Evolutionary conservation across 208 protist species (phyloP), one percentile per base, ranked within the genome.

Genomic region (Trypanosoma caninum): DNA sequence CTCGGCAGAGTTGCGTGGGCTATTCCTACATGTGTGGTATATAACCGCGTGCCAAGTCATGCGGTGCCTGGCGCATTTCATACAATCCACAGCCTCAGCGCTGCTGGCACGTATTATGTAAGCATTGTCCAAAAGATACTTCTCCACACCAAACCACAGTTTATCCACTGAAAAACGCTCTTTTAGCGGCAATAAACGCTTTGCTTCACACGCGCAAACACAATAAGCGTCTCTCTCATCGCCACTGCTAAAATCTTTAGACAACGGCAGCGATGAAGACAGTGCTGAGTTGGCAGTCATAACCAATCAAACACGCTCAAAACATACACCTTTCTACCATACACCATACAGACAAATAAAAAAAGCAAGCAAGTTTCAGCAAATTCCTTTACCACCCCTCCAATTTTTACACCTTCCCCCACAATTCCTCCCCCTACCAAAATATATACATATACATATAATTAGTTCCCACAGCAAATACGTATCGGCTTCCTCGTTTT

Each of bases 41-140:
- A 91, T 76, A 28, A 72, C 58, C 1, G 81, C 71, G 62, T 91
- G 87, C 81, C 80, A 93, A 28, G 65, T 72, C 86, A 93, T 93
- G 38, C 72, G 74, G 58, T 86, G 63, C 18, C 50, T 23, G 2
- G 40, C 27, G 31, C 58, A 48, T 16, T 30, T 3, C 50, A 72
- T 20, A 5, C 47, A 27, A 20, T 58, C 48, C 31, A 42, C 31
- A 22, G 44, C 35, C 34, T 65, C 56, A 9, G 25, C 42, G 35
- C 50, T 54, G 7, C 41, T 51, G 11, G 37, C 60, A 11, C 65
- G 65, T 16, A 72, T 58, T 10, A 34, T 50, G 6, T 44, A 35
- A 10, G 51, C 38, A 1, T 56, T 31, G 6, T 60, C 33, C 20
- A 41, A 22, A 9, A 72, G 56, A 44, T 72, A 60, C 22, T 13